phyloP scores from a whole-genome alignment of 495 filamentous ascomycete genomes.

The Podospora pseudoanserina region DNA sequence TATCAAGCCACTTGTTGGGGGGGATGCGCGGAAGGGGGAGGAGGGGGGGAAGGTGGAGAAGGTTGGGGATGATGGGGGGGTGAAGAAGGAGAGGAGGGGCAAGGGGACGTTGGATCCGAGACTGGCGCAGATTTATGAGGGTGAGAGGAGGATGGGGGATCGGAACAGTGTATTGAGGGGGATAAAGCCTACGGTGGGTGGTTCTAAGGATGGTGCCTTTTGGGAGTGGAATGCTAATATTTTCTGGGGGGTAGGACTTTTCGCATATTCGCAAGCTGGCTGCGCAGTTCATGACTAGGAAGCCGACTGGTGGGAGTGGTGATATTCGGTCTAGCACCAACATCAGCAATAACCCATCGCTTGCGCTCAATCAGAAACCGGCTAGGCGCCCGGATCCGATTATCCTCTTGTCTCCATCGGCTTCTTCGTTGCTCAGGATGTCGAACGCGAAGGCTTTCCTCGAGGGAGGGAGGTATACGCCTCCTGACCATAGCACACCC shows the following conservation, averaged over 20 bases:
- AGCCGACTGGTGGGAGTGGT: constrained; percentile 28
- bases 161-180: constrained; percentile 83
- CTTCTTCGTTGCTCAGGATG: constrained; percentile 94
- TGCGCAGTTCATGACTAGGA: constrained; percentile 70
- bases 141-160: constrained; percentile 87
- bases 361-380: constrained; percentile 49
- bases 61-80: constrained; percentile 41
- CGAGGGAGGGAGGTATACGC: constrained; percentile 74
- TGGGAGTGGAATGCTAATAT: background rate
- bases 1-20: constrained; percentile 76
- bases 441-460: constrained; percentile 96
- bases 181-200: constrained; percentile 80
- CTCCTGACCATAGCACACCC: constrained; percentile 61
- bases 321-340: constrained; percentile 30
- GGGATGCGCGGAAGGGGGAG: constrained; percentile 47
- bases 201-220: background rate
- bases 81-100: constrained; percentile 47
- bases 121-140: constrained; percentile 81
- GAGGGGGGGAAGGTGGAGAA: constrained; percentile 31
- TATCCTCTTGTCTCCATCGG: constrained; percentile 96
- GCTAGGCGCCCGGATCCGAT: constrained; percentile 79
- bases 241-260: constrained; percentile 66
- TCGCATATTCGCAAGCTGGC: constrained; percentile 87
- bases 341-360: constrained; percentile 35
- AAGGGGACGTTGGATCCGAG: constrained; percentile 69